Base-by-base conservation (phyloP, 2,329 filamentous ascomycete species). In the Calonectria naviculata region DNA sequence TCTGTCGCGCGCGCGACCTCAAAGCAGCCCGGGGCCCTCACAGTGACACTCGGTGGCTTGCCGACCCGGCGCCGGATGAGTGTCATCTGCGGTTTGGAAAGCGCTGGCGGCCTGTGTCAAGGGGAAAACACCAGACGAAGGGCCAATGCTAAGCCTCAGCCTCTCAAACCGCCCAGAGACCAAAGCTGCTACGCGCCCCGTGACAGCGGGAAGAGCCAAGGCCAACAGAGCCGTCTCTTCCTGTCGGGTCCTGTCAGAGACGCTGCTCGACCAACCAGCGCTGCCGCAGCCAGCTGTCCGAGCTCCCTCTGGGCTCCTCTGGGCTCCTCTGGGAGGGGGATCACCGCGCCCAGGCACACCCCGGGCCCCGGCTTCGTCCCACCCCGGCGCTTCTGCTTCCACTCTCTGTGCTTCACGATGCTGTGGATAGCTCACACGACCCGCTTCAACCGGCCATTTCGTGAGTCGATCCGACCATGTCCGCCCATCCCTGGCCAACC, bases 401-500 rank as follows among this genome's bases (percentile, higher is more conserved):
- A 34, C 29, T 44, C 46, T 42, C 63, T 42, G 38, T 34, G n/a
- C 29, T 36, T 52, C 47, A 58, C 21, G 52, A 56, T 36, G 38
- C 36, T 61, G 52, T 52, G 31, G 26, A 36, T 46, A 19, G n/a
- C 24, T 7, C 29, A 49, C 24, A 29, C 34, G 42, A 52, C 61
- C 62, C 54, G 21, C 41, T 65, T 54, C 19, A 12, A 61, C 62
- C 46, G 62, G 58, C 63, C 68, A 63, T 21, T 49, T 47, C 67
- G 54, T 68, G 71, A 68, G 68, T 71, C 65, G 72, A 74, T 74
- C 68, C 65, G 54, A 71, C 67, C 69, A 44, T 60, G 54, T 54
- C 4, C 24, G 34, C 36, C 46, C n/a, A 15, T 49, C 61, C 54
- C 46, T 34, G 31, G 31, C 31, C 31, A 10, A 6, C 31, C 31